Conservation (phyloP, 2,329 filamentous ascomycete genomes). For the Mollisia scopiformis region DNA sequence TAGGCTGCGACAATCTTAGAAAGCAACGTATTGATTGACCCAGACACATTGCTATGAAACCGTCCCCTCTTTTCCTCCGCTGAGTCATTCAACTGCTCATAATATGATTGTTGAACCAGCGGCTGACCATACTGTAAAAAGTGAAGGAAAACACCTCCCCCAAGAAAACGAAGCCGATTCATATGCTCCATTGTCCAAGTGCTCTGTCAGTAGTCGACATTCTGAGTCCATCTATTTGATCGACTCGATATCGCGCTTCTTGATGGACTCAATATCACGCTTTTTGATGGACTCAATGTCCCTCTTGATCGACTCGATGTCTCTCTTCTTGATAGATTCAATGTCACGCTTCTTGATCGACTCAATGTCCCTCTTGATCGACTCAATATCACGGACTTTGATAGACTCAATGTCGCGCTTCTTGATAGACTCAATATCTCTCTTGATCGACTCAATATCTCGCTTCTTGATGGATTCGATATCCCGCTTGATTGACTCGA, state of each 20-base stretch:
- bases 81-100: no score
- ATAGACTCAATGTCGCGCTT: not conserved
- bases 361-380: not conserved
- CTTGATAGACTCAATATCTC: no score
- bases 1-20: no score
- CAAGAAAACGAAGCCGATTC: not conserved
- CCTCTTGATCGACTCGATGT: not conserved
- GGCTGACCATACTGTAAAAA: not conserved
- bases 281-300: not conserved
- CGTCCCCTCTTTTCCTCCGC: no score
- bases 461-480: no score
- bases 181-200: not conserved
- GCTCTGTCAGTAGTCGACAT: not conserved
- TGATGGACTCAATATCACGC: not conserved
- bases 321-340: not conserved
- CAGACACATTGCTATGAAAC: no score
- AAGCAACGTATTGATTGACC: no score
- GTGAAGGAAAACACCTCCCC: no score
- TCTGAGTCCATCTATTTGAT: not conserved
- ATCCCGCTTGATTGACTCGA: no score
- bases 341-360: not conserved
- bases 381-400: not conserved
- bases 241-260: no score
- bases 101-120: not conserved
- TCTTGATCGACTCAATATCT: no score